Evolutionary conservation across 768 basidiomycete genomes (phyloP), one percentile per base, ranked within the genome.

Genomic region (Leucocoprinus sp.): DNA sequence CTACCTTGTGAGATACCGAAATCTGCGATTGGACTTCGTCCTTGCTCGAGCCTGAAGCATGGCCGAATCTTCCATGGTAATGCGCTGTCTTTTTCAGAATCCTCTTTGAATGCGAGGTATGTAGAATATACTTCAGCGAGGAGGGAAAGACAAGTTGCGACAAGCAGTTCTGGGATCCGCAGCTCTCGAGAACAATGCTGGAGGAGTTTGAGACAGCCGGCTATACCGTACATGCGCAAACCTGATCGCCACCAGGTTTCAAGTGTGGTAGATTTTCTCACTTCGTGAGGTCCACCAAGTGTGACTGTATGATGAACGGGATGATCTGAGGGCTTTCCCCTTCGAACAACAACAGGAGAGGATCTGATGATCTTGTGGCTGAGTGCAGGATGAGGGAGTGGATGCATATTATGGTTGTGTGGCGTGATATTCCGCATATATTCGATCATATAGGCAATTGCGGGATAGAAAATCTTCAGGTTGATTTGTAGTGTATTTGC

Each of bases 1-100:
- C 56, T 50, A 6, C 71, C 71, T 37, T 57, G 55, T 1, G 57
- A 63, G 31, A 74, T 66, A 6, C 73, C 72, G 49, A 74, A 71
- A 47, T 75, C 71, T 1, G 67, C 35, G 29, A 75, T 69, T 14
- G 70, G 70, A 1, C 63, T 63, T 7, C 57, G 59, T 17, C 59
- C 53, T 43, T 68, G 67, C 8, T 58, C 56, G 12, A 74, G 53
- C 11, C 71, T 61, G 6, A 65, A 42, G 1, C 70, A 22, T 9
- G 41, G 28, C 3, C 29, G 18, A 4, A 18, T 11, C 17, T 19
- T n/a, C 21, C 29, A 18, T 8, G 28, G 26, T 8, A 42, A n/a
- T 18, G 35, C 12, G 19, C 5, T 37, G 6, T 18, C 5, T 5
- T 37, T 18, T 18, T 18, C 35, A 18, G 35, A 5, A 12, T 18